Base-by-base conservation (phyloP, 2,329 filamentous ascomycete species). In the Zymoseptoria tritici region DNA sequence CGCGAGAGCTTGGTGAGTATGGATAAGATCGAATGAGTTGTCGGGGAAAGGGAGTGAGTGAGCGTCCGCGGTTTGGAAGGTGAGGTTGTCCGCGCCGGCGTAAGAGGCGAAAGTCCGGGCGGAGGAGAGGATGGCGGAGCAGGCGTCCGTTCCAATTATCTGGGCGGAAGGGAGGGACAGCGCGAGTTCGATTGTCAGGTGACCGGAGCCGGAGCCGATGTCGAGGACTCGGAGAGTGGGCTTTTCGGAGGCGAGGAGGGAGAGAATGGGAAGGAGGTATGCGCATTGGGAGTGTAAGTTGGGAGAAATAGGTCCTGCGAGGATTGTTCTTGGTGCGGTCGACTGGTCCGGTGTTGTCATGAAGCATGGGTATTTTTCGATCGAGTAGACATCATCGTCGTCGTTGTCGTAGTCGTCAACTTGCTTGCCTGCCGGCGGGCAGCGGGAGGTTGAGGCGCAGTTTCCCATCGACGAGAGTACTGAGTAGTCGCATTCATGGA, bases 31-130 rank as follows among this genome's bases (percentile, higher is more conserved):
- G 75, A 97, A 97, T 13, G 80, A 84, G 79, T 93, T 89, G 70
- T 93, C 88, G 52, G 88, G 86, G 80, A 96, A 97, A 19, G 86
- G 86, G 88, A 97, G 94, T 85, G 94, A 89, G 91, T 96, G 96
- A 73, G 97, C 97, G 72, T 97, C 92, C 52, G 91, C 93, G 82
- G 96, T 95, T 70, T 90, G 87, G 70, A 91, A 97, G 61, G 82
- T 82, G 66, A 96, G 79, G 79, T 96, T 91, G 13, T 57, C 60
- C 8, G 77, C 50, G 1, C 72, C 72, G 6, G 69, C 62, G 1
- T 62, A 59, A 4, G 64, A 21, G 0, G 76, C 74, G 19, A 68
- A 60, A 1, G 63, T 57, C 8, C 67, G 65, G 16, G 75, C 75
- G 56, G 70, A 64, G 5, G 68, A 64, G 13, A 78, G 64, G 20